Evolutionary conservation across 2,329 filamentous ascomycete genomes (phyloP).

Genomic region (Rosellinia necatrix): DNA sequence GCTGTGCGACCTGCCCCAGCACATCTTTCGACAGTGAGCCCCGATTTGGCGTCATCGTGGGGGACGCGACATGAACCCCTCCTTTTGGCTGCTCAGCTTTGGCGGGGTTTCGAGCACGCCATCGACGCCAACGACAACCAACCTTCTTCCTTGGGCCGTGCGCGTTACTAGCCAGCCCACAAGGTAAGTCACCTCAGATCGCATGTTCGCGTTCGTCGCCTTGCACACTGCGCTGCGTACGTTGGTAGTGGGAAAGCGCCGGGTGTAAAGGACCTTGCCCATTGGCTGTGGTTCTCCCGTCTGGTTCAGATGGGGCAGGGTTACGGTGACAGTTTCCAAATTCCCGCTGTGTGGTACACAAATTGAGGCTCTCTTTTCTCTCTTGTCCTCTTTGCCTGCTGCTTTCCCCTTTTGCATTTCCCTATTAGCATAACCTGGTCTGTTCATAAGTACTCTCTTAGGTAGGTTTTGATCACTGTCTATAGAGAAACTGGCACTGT

Average conservation of each 20-base stretch:
- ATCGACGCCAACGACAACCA: conserved; percentile 23
- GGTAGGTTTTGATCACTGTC: background rate
- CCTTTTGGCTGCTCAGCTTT: conserved; percentile 13
- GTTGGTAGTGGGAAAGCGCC: too few relatives aligned
- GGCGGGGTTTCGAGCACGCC: conserved; percentile 28
- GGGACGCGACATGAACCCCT: background rate
- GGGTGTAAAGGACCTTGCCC: too few relatives aligned
- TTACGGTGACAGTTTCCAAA: conserved; percentile 10
- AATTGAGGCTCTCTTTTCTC: background rate
- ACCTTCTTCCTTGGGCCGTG: conserved; percentile 20
- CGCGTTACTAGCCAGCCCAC: too few relatives aligned
- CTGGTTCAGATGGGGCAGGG: background rate
- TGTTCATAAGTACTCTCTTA: too few relatives aligned
- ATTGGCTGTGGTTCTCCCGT: too few relatives aligned
- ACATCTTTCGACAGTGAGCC: conserved; percentile 22
- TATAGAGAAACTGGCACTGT: background rate
- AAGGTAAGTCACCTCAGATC: too few relatives aligned
- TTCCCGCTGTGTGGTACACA: conserved; percentile 1
- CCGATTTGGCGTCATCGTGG: conserved; percentile 27
- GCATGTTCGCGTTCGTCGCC: conserved; percentile 2
- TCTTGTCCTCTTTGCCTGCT: too few relatives aligned
- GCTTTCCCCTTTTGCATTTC: too few relatives aligned
- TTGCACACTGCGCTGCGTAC: too few relatives aligned
- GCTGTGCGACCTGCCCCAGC: background rate
- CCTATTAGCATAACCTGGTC: too few relatives aligned